A percentile compares a stretch with the other conserved stretches of the same genome.
Conservation (phyloP, 2,329 filamentous ascomycete species). For the Clonostachys solani region DNA sequence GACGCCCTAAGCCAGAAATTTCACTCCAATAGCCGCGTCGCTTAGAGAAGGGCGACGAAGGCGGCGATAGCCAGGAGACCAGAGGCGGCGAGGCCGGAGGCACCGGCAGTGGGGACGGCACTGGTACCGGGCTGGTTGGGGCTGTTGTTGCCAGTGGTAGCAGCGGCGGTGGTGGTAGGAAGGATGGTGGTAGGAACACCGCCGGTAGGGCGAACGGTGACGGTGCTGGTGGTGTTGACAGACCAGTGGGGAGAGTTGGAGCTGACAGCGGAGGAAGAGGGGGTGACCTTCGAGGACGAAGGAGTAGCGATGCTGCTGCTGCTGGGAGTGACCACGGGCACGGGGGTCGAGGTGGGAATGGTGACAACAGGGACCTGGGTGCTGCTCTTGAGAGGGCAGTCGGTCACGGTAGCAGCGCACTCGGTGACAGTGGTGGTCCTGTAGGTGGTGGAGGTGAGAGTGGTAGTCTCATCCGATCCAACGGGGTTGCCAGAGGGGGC, state of each 20-base stretch:
- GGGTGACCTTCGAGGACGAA: constrained; percentile 9
- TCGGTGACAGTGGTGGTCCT: constrained; percentile 40
- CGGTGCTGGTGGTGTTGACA: constrained; percentile 15
- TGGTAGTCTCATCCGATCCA: constrained; percentile 21
- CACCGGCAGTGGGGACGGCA: constrained; percentile 2
- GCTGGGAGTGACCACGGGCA: constrained; percentile 15
- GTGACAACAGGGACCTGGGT: constrained; percentile 8
- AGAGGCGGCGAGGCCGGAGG: neutral
- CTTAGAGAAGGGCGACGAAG: constrained; percentile 3
- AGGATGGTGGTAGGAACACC: constrained; percentile 9
- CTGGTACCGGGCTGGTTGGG: constrained; percentile 8
- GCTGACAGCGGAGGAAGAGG: constrained; percentile 9
- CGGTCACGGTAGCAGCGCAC: constrained; percentile 36
- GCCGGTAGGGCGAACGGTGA: constrained; percentile 13
- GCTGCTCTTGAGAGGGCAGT: constrained; percentile 33
- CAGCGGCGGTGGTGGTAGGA: constrained; percentile 5
- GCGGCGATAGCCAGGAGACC: neutral
- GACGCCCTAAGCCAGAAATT: constrained; percentile 24
- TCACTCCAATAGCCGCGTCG: constrained; percentile 15
- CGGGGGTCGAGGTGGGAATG: constrained; percentile 6
- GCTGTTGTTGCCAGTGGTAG: constrained; percentile 7
- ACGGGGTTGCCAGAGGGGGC: constrained; percentile 19
- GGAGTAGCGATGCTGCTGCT: constrained; percentile 30
- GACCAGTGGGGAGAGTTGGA: constrained; percentile 10
- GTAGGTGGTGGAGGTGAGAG: constrained; percentile 37